Base-by-base conservation (phyloP, 2,329 filamentous ascomycete species). In the Lasiodiplodia hormozganensis region DNA sequence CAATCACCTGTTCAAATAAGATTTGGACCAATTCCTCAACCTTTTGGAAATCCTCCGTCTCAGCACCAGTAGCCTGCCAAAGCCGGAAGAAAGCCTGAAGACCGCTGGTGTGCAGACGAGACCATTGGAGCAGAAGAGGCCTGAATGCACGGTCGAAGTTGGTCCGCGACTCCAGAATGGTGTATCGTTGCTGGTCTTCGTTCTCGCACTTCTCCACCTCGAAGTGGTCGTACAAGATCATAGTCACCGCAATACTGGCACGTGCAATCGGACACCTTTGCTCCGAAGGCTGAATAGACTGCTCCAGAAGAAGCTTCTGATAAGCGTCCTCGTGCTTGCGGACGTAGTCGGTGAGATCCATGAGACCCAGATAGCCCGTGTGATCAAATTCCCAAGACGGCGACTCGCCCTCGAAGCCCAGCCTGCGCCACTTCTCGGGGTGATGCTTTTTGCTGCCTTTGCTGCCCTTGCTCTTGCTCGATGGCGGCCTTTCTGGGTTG, bases 311-410 rank as follows among this genome's bases (percentile, higher is more conserved):
- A 73, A 97, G 85, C 81, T 97, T 97, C 77, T 97, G 94, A 73
- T 97, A 98, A 12, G 89, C 89, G 76, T 97, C 94, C 78, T 97
- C 93, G 76, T 97, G 90, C 77, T 94, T 97, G 75, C 92, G 88
- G 60, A 97, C 93, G 77, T 93, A 99, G 79, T 98, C 94, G 2
- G 94, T 93, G 75, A 99, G 81, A 78, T 99, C 96, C 94, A 99
- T 98, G 88, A 99, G 93, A 34, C 96, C 96, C 66, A 99, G 81
- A 77, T 94, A 98, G 0, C 96, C 96, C 34, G 92, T 91, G 49
- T 88, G 84, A 23, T 93, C 90, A 76, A 99, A 98, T 73, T 99
- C 96, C 74, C 87, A 86, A 0, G 90, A 90, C 3, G 96, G 96
- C 72, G 88, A 94, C 79, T 99, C 96, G 0, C 92, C 91, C 78